Evolutionary conservation across 352 stramenopile species (phyloP), one percentile per base, ranked within the genome.

Genomic region (Phytophthora syringae): DNA sequence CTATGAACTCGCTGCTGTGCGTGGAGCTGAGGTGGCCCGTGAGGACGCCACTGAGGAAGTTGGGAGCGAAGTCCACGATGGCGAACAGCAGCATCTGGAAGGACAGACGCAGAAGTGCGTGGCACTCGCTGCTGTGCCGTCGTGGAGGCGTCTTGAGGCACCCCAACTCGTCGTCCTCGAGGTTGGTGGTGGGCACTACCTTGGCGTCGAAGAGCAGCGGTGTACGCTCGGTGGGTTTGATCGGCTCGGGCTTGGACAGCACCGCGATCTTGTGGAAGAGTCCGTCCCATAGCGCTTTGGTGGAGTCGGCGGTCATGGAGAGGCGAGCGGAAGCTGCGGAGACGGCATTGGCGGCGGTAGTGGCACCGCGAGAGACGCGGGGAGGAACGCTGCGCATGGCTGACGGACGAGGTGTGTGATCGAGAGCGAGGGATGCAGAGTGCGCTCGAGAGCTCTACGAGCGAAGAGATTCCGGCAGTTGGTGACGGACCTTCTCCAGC

Each of bases 1-100:
- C 89, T 59, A 97, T 88, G 70, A 86, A 90, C 68, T 91, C 80
- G 60, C 78, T 89, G 48, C 80, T 91, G 58, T 85, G 66, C 22
- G 60, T 51, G 28, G 68, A 65, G 60, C 80, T 91, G 45, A 93
- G 59, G 42, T 89, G 84, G n/a, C 84, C 84, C 5, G 79, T 93
- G 50, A 90, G 76, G 39, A 91, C 84, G 50, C 78, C 77, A 25
- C 78, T 82, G 18, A 93, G 61, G 44, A 93, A 91, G 39, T 75
- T 76, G 16, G 84, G 84, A 22, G 86, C 43, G 30, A 90, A 89
- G 52, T 93, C 84, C 30, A 93, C 84, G 53, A 91, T 72, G 51
- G 80, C 84, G 40, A 79, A 86, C 32, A 89, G 56, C 42, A 92
- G 58, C 80, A 73, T 76, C 48, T 76, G 68, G 52, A 76, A 66